phyloP scores from a whole-genome alignment of 257 asterid genomes.

The Nicotiana knightiana region DNA sequence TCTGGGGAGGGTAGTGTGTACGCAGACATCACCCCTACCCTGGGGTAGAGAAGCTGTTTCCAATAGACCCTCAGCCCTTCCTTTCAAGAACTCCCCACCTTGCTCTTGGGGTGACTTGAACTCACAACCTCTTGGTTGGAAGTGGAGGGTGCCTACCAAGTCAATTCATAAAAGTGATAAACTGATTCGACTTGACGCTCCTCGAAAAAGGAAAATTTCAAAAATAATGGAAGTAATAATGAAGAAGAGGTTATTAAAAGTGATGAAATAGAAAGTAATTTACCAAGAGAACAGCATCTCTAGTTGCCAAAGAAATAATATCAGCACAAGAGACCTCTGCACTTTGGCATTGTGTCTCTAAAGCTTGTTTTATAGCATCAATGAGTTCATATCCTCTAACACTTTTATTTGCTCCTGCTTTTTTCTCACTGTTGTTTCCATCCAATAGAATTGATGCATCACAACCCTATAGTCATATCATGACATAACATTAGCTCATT shows the following conservation, averaged over 20 bases:
- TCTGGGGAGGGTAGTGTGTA: no score
- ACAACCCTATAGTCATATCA: conserved; percentile 34
- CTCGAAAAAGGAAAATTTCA: no score
- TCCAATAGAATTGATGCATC: conserved; percentile 59
- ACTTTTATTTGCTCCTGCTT: conserved; percentile 36
- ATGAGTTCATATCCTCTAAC: conserved; percentile 53
- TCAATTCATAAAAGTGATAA: no score
- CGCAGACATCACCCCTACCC: no score
- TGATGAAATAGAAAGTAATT: neutral
- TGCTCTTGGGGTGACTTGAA: no score
- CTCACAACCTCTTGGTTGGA: no score
- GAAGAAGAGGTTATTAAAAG: neutral
- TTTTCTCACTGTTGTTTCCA: conserved; percentile 40
- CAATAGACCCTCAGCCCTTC: no score
- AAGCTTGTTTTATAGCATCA: conserved; percentile 36
- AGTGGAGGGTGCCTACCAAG: no score
- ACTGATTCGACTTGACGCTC: no score
- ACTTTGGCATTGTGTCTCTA: conserved; percentile 38
- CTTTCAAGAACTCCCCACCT: no score
- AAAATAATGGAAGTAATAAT: no score
- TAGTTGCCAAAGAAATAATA: conserved; percentile 50
- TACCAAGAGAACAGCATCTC: conserved; percentile 51
- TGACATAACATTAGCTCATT: neutral
- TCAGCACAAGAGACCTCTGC: conserved; percentile 60
- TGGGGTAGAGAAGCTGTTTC: no score